Conservation (phyloP, 768 basidiomycete species). For the Leccinum fibrillosum region DNA sequence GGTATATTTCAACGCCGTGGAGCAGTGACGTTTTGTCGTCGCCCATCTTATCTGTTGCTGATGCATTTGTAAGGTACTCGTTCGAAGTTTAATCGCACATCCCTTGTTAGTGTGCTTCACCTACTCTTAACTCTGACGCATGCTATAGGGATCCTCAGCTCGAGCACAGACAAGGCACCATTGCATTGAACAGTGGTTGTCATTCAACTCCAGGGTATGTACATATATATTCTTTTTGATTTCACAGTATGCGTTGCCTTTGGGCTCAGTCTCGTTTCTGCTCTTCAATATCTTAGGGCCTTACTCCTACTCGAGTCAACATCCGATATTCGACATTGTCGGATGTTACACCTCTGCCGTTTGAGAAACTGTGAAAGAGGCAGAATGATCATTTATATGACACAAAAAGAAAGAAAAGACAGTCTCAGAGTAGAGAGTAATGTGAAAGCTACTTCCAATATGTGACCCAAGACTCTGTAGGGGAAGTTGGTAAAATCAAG, state of each 20-base stretch:
- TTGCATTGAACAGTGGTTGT: not conserved
- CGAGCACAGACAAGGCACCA: not conserved
- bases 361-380: no score
- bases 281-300: slow-evolving; percentile 4
- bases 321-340: not conserved
- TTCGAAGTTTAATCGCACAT: not conserved
- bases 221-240: no score
- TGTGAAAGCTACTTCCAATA: no score
- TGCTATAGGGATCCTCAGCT: no score
- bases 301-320: slow-evolving; percentile 13
- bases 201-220: not conserved
- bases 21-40: not conserved
- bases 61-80: not conserved
- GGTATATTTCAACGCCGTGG: slow-evolving; percentile 38
- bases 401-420: no score
- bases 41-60: not conserved
- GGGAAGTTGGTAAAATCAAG: no score
- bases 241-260: not conserved
- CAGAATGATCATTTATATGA: no score
- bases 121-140: not conserved
- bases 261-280: slow-evolving; percentile 8
- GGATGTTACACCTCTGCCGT: no score
- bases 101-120: not conserved
- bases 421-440: no score
- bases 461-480: no score